Base-by-base conservation (phyloP, 768 basidiomycete genomes). In the Kwoniella heveanensis region DNA sequence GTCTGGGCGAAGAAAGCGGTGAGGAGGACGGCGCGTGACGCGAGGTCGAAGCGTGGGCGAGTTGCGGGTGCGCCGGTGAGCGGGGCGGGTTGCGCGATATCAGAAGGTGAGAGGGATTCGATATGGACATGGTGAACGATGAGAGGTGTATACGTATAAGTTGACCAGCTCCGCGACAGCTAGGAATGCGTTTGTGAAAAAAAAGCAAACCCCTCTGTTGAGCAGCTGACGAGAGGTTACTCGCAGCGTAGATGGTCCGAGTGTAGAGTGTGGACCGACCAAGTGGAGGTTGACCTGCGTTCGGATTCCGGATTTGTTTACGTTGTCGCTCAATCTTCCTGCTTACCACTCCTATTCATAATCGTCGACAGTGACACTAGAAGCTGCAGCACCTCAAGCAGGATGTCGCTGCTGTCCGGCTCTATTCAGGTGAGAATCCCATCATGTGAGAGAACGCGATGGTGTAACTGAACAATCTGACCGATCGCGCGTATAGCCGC, bases 21-120 rank as follows among this genome's bases (percentile, higher is more conserved):
- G 65, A 50, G 54, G 60, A 19, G 0, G 58, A 37, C 12, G 63
- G 70, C 7, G 62, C 53, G 54, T 68, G 63, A 29, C 57, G 65
- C 10, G 73, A 58, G 9, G 72, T 69, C 13, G 63, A 71, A 15
- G 72, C 65, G n/a, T 67, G 68, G 8, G 69, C 72, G 29, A 76
- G 67, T 61, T 76, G 74, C 3, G 76, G 73, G 53, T 77, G 73
- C 8, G 76, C 74, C 7, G 76, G 76, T 44, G 74, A 75, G 29
- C 75, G 62, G 3, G 70, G 73, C 30, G 75, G 70, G 37, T 77
- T 75, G 12, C 76, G 63, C 0, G 67, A 68, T 53, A 77, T 71
- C 15, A 77, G 70, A 1, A 75, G 58, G 47, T 77, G 76, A 0
- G 76, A 75, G 12, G 76, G 76, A 48, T 75, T 77, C 13, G 66